Evolutionary conservation across 768 basidiomycete genomes (phyloP), one percentile per base, ranked within the genome.

Genomic region (Lactifluus hygrophoroides): DNA sequence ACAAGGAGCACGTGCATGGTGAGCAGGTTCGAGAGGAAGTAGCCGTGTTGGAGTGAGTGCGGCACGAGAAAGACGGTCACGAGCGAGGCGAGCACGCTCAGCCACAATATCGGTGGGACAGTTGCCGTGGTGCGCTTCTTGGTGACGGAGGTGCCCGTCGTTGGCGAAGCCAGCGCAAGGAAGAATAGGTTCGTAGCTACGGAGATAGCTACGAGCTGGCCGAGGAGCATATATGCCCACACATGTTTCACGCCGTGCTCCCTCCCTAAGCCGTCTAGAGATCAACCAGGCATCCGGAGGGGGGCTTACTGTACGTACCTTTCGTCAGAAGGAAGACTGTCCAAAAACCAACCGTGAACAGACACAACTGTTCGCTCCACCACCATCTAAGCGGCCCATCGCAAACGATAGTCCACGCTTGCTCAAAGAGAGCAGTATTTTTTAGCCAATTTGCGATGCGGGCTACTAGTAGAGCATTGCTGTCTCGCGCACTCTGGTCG

Each of bases 181-280:
- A 80, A 80, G 70, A 86, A 87, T 19, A 89, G 73, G 54, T 81
- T 80, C 0, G 80, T 78, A 8, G 84, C 81, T 37, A 86, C 81
- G 11, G 80, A 81, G 46, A 88, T 81, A 32, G 86, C 84, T 54
- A 89, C 84, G 21, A 87, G 64, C 68, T 88, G 85, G 5, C 85
- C 86, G 9, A 89, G 75, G 35, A 88, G 71, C 82, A 87, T 85
- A 70, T 84, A 87, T 2, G 80, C 83, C 82, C 82, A 84, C 0
- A 79, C 49, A 59, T 79, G 72, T 62, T 75, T 77, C 58, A 86
- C 72, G 16, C 70, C 55, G 43, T 73, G 65, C 21, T 71, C 68
- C 38, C 71, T 66, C 0, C 78, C 79, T 74, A 52, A 1, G 46
- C 17, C 37, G 37, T 38, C 37, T 17, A 5, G 10, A 32, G n/a